Percentiles rank a stretch among this genome's conserved stretches.
These are phyloP conservation scores for Vigna trinervia DNA, from an alignment of 306 rosid genomes.

Conservation along the genomic window DNA sequence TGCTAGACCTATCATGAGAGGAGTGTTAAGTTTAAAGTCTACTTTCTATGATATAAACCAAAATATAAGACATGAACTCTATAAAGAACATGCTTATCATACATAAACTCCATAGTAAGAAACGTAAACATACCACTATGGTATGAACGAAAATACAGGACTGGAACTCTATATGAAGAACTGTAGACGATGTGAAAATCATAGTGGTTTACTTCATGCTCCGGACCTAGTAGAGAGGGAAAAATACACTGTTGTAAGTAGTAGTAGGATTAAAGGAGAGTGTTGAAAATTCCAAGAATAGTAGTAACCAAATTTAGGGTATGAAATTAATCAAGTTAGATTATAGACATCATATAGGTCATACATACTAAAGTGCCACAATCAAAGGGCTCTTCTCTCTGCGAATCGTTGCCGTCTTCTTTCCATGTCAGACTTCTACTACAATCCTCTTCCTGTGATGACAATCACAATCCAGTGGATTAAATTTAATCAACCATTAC, in stretches of 20 bases:
- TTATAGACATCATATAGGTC: slow-evolving; percentile 36
- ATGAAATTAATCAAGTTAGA: slow-evolving; percentile 1
- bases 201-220: slow-evolving; percentile 56
- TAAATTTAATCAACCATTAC: slow-evolving; percentile 20
- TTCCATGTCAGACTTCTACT: slow-evolving; percentile 35
- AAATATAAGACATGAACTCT: too few relatives aligned
- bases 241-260: slow-evolving; percentile 9
- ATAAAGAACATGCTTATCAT: slow-evolving; percentile 4
- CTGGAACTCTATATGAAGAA: slow-evolving; percentile 80
- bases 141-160: slow-evolving; percentile 74
- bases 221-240: slow-evolving; percentile 56
- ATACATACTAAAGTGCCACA: slow-evolving; percentile 69
- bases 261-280: background rate
- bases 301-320: background rate
- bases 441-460: slow-evolving; percentile 48
- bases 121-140: slow-evolving; percentile 58
- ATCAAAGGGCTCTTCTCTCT: slow-evolving; percentile 61
- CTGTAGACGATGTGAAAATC: slow-evolving; percentile 78
- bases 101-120: slow-evolving; percentile 26
- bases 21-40: too few relatives aligned
- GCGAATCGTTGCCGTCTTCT: slow-evolving; percentile 44
- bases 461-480: slow-evolving; percentile 9
- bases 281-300: background rate
- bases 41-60: too few relatives aligned
- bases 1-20: too few relatives aligned